Evolutionary conservation across 1,284 basidiomycete species (phyloP), one percentile per base, ranked within the genome.

Genomic region (Ceratobasidium sp.): DNA sequence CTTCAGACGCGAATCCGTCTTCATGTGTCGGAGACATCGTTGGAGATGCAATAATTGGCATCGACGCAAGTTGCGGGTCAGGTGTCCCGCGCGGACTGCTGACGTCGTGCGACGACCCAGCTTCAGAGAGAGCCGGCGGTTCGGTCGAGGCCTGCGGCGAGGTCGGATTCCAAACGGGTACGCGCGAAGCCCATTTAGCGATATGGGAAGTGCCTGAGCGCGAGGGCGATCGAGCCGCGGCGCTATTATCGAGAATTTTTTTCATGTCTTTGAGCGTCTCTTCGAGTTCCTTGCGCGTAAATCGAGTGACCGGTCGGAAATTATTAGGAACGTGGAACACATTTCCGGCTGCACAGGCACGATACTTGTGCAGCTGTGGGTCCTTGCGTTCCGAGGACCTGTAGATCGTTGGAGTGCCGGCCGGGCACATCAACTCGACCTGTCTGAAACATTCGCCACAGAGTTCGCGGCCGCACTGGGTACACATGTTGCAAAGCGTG

Each of bases 401-500:
- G 86, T 9, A 89, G 88, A 39, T 86, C 87, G 2, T 87, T 84
- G 56, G 86, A 86, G 76, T 78, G 42, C 79, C 90, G 89, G 61
- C 88, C 86, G 2, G 91, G 91, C 40, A 94, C 85, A 23, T 92
- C 5, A 46, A 90, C 79, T 86, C 86, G 78, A 98, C 90, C 80
- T 91, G 91, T 39, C 89, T 87, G 83, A 91, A 95, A 84, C 97
- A 98, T 76, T 94, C 92, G 0, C 91, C 88, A 83, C 97, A 98
- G 20, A 94, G 92, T 85, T 98, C 97, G 18, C 95, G 91, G 0
- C 96, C 97, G 84, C 97, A 98, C n/a, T 90, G 84, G 10, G 91
- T 89, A 84, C 97, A 98, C 89, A 97, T 94, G 91, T 93, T 98
- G 78, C 91, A 94, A 78, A 92, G 92, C 6, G 93, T 93, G 84